These are phyloP conservation scores for Blastobotrys raffinosifermentans DNA, from an alignment of 1,139 yeast genomes.

Conservation along the genomic window DNA sequence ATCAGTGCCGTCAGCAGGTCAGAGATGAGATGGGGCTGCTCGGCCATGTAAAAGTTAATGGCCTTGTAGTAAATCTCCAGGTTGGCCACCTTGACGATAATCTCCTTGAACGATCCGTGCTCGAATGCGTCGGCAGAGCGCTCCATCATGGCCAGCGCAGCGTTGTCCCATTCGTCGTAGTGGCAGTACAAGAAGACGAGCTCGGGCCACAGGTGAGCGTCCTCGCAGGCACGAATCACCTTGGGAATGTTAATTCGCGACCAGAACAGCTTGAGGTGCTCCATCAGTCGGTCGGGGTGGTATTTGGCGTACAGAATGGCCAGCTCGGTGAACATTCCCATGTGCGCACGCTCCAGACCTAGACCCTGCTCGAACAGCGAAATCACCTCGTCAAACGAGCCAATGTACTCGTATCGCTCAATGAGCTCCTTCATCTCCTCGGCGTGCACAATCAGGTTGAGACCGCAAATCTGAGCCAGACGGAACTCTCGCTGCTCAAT, in stretches of 20 bases:
- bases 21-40: slow-evolving; percentile 85
- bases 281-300: slow-evolving; percentile 87
- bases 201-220: slow-evolving; percentile 94
- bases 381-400: slow-evolving; percentile 87
- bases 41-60: slow-evolving; percentile 84
- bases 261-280: slow-evolving; percentile 96
- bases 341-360: slow-evolving; percentile 96
- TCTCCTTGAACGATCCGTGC: slow-evolving; percentile 88
- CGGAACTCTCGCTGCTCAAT: slow-evolving; percentile 92
- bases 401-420: slow-evolving; percentile 77
- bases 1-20: slow-evolving; percentile 80
- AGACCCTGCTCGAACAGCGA: slow-evolving; percentile 92
- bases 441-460: slow-evolving; percentile 93
- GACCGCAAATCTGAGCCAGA: slow-evolving; percentile 97
- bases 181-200: slow-evolving; percentile 93
- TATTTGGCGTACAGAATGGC: slow-evolving; percentile 88
- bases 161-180: slow-evolving; percentile 99
- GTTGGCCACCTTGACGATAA: slow-evolving; percentile 90
- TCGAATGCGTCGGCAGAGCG: slow-evolving; percentile 91
- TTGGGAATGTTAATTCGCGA: slow-evolving; percentile 97
- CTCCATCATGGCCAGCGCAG: slow-evolving; percentile 96
- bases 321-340: slow-evolving; percentile 99
- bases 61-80: slow-evolving; percentile 97
- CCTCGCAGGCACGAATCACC: slow-evolving; percentile 90
- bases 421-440: slow-evolving; percentile 94